A percentile compares a stretch with the other conserved stretches of the same genome.
phyloP scores from a whole-genome alignment of 2,329 filamentous ascomycete genomes.

The Hypoxylon sp. region DNA sequence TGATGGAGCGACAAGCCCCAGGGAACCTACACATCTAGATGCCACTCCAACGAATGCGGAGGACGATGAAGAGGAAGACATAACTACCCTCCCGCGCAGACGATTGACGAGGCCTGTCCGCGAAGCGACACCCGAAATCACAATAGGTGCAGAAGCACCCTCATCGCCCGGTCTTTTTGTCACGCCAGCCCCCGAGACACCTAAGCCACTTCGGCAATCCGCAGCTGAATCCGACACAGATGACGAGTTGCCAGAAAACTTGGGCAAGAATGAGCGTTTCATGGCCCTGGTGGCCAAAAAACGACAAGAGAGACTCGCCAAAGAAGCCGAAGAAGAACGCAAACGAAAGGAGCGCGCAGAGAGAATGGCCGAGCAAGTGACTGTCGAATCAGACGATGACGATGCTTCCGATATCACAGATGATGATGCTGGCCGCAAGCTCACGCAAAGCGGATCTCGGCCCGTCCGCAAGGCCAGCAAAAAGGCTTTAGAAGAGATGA shows the following conservation, averaged over 20 bases:
- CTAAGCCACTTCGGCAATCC: constrained; percentile 33
- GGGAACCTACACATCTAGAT: constrained; percentile 1
- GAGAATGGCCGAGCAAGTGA: constrained; percentile 50
- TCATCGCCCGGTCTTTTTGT: constrained; percentile 66
- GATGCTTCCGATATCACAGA: constrained; percentile 67
- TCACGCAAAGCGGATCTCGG: constrained; percentile 73
- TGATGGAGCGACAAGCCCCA: neutral
- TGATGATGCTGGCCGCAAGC: constrained; percentile 67
- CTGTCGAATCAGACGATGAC: constrained; percentile 55
- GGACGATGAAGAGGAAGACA: constrained; percentile 42
- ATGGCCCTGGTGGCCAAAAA: constrained; percentile 78
- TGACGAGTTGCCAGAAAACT: constrained; percentile 55
- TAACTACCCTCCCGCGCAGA: constrained; percentile 38
- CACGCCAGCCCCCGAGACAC: constrained; percentile 54
- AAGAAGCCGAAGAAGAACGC: constrained; percentile 66
- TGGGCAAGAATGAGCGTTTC: constrained; percentile 66
- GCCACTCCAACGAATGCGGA: constrained; percentile 35
- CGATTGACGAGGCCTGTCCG: constrained; percentile 39
- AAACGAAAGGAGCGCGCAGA: constrained; percentile 57
- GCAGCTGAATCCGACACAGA: constrained; percentile 52
- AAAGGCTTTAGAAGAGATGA: constrained; percentile 94
- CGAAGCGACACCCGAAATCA: constrained; percentile 41
- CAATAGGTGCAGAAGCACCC: constrained; percentile 44
- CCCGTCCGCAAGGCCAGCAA: constrained; percentile 89
- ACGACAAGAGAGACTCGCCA: constrained; percentile 72